Percentiles rank a stretch among this genome's conserved stretches.
Conservation (phyloP, 768 basidiomycete species). For the Melanogaster broomeanus region DNA sequence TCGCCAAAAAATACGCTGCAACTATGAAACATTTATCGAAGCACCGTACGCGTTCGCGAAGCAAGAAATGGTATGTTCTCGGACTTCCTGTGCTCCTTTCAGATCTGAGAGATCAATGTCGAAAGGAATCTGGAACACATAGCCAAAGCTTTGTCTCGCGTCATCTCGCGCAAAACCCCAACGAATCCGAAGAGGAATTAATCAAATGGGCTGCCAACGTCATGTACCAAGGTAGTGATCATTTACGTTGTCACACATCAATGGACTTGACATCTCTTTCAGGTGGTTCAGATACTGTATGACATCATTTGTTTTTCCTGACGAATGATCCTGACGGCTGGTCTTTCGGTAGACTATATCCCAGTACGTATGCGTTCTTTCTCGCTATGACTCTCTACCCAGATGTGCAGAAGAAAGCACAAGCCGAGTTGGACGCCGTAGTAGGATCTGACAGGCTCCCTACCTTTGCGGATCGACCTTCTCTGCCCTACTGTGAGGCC, state of each 20-base stretch:
- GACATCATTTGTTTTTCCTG: constrained; percentile 40
- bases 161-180: not conserved
- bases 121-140: not conserved
- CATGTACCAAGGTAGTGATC: constrained; percentile 1
- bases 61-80: constrained; percentile 44
- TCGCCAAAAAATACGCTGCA: constrained; percentile 22
- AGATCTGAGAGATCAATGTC: constrained; percentile 9
- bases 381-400: constrained; percentile 18
- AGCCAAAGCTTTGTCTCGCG: not conserved
- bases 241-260: not conserved
- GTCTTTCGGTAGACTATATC: constrained; percentile 16
- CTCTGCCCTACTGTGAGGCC: constrained; percentile 20
- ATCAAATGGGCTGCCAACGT: constrained; percentile 5
- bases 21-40: constrained; percentile 42
- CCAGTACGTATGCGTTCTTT: constrained; percentile 6
- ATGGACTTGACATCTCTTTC: not conserved
- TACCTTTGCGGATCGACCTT: constrained; percentile 14
- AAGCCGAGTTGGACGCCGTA: constrained; percentile 16
- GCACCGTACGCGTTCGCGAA: constrained; percentile 45
- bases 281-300: constrained; percentile 51
- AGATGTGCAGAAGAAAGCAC: constrained; percentile 15
- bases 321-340: constrained; percentile 32
- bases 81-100: no score
- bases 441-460: constrained; percentile 14
- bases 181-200: not conserved